Base-by-base conservation (phyloP, 495 filamentous ascomycete genomes). In the Bacidia gigantensis region DNA sequence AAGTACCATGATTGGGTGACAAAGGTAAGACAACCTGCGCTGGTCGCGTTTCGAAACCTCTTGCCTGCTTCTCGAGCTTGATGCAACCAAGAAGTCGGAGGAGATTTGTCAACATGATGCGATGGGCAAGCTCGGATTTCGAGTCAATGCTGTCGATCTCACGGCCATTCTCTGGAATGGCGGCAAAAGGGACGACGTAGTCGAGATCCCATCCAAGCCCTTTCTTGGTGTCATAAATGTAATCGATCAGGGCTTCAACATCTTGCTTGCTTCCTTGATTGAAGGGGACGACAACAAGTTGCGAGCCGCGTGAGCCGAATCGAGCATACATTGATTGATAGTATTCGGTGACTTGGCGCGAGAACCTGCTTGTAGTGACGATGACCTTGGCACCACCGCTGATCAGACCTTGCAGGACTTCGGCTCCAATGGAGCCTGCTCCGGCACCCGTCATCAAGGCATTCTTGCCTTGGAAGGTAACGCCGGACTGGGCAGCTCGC, bases 201-300 rank as follows among this genome's bases (percentile, higher is more conserved):
- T 99, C 92, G 21, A 99, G 75, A 68, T 99, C 92, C 93, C 92
- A 97, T 46, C 92, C 92, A 49, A 97, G 82, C 48, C 92, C 93
- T 62, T 81, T 87, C 80, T 97, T 97, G n/a, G 80, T 66, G 65
- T 96, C 89, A 64, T 96, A 99, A 62, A 99, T 87, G 70, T 96
- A 97, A 17, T 94, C 78, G 46, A 97, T 76, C 18, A 99, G 75
- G 24, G 87, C 87, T 61, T 95, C 86, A 26, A 94, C 84, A 67
- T 99, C 92, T 68, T 97, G 90, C 66, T 95, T 89, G 68, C 89
- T 95, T 48, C 90, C 92, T 69, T 96, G 90, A 65, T 99, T 99
- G 77, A 97, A 99, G 12, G 92, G 92, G 39, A 97, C 93, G 25
- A 99, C 93, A 41, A 97, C 86, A 20, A 99, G 78, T 68, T 97